phyloP scores from a whole-genome alignment of 2,329 filamentous ascomycete genomes.

The Xylaria sp. region DNA sequence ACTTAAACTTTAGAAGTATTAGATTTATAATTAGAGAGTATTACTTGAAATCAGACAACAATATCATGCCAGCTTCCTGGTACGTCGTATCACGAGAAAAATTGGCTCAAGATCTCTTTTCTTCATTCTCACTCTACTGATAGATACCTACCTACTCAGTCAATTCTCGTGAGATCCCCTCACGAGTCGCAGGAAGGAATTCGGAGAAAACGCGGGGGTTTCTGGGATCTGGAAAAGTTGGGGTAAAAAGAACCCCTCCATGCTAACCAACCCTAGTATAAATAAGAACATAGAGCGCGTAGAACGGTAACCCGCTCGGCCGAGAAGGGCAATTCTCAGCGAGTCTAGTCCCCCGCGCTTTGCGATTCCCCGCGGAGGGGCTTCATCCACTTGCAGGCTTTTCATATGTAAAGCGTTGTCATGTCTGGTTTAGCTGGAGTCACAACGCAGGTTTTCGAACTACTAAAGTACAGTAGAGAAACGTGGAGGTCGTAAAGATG shows the following conservation, averaged over 20 bases:
- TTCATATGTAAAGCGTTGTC: slow-evolving; percentile 6
- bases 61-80: too few species aligned
- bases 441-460: neutral
- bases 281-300: too few species aligned
- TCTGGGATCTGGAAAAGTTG: slow-evolving; percentile 1
- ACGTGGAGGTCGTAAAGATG: neutral
- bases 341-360: slow-evolving; percentile 33
- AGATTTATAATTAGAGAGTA: neutral
- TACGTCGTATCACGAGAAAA: neutral
- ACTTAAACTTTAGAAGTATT: too few species aligned
- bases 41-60: too few species aligned
- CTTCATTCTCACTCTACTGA: neutral
- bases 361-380: slow-evolving; percentile 24
- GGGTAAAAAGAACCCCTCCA: slow-evolving; percentile 21
- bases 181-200: neutral
- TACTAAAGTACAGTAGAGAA: neutral
- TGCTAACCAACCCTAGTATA: neutral
- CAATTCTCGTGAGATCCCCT: neutral
- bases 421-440: neutral
- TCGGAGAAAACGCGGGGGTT: slow-evolving; percentile 35
- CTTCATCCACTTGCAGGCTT: slow-evolving; percentile 2
- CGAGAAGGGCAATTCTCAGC: slow-evolving; percentile 42
- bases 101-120: neutral
- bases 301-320: slow-evolving; percentile 23
- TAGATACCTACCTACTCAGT: neutral